Evolutionary conservation across 2,329 filamentous ascomycete species (phyloP).

Genomic region (Alternaria panax): DNA sequence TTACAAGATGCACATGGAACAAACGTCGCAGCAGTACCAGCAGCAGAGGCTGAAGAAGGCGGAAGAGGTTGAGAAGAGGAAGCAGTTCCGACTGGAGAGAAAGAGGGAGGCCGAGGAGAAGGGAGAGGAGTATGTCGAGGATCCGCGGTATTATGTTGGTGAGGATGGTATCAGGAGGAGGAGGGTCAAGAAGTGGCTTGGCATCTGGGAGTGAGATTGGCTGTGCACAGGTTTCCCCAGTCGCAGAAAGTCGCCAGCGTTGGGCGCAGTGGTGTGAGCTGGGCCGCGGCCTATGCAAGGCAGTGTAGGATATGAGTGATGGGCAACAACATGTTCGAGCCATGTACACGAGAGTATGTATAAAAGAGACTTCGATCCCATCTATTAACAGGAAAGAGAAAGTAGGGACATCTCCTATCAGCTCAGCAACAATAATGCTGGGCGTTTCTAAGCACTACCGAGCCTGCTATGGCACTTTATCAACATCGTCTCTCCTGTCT

Average conservation of each 20-base stretch:
- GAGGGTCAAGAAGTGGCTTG: slow-evolving; percentile 80
- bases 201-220: slow-evolving; percentile 67
- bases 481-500: neutral
- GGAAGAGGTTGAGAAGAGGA: slow-evolving; percentile 88
- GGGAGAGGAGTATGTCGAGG: slow-evolving; percentile 48
- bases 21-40: slow-evolving; percentile 71
- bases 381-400: neutral
- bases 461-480: neutral
- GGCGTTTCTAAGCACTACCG: neutral
- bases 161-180: slow-evolving; percentile 56
- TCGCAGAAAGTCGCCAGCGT: neutral
- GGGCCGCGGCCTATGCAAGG: neutral
- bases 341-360: slow-evolving; percentile 9
- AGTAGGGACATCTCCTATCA: neutral
- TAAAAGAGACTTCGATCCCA: neutral
- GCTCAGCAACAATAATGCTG: neutral
- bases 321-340: neutral
- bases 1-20: slow-evolving; percentile 76
- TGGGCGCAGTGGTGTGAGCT: neutral
- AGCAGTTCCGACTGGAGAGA: slow-evolving; percentile 74
- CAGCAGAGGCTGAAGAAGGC: slow-evolving; percentile 76
- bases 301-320: neutral
- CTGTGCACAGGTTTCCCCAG: neutral
- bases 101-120: slow-evolving; percentile 44
- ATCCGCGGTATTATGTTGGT: slow-evolving; percentile 48